phyloP scores from a whole-genome alignment of 2,329 filamentous ascomycete genomes.

The Phialemonium atrogriseum region DNA sequence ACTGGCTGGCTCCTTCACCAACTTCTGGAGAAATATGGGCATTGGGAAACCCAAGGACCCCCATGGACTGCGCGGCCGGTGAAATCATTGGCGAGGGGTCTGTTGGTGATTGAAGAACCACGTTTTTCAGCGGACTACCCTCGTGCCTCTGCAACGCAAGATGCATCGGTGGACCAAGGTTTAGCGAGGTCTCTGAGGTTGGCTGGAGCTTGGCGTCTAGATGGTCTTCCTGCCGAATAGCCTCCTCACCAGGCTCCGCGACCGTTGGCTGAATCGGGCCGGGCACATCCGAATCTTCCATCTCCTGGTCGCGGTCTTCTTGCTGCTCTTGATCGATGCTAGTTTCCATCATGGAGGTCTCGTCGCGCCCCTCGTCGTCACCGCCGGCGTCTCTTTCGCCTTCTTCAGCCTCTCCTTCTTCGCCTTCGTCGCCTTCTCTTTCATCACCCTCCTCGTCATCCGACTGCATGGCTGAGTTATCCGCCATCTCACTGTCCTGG shows the following conservation, averaged over 20 bases:
- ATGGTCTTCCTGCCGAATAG: constrained; percentile 11
- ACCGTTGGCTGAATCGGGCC: constrained; percentile 14
- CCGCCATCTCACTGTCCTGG: constrained; percentile 45
- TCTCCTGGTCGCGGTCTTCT: constrained; percentile 17
- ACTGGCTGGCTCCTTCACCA: too few relatives aligned
- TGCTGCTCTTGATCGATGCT: constrained; percentile 10
- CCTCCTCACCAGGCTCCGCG: constrained; percentile 13
- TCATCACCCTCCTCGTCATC: constrained; percentile 42
- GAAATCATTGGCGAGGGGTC: too few relatives aligned
- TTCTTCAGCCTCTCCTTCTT: constrained; percentile 35
- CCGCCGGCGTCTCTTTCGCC: constrained; percentile 37
- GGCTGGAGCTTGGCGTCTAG: constrained; percentile 18
- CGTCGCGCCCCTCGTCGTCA: constrained; percentile 37
- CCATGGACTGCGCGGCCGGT: constrained; percentile 11
- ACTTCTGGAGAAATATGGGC: too few relatives aligned
- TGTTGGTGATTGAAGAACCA: constrained; percentile 37
- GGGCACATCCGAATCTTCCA: constrained; percentile 14
- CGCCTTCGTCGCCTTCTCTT: constrained; percentile 38
- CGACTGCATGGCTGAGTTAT: constrained; percentile 36
- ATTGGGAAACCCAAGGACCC: too few relatives aligned
- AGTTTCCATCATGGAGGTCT: too few relatives aligned
- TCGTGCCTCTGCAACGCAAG: constrained; percentile 27
- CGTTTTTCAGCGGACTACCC: constrained; percentile 46
- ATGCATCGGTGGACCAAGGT: constrained; percentile 18
- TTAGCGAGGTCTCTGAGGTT: constrained; percentile 5